Base-by-base conservation (phyloP, 2,329 filamentous ascomycete species). In the Chaetoscypha palmicola region DNA sequence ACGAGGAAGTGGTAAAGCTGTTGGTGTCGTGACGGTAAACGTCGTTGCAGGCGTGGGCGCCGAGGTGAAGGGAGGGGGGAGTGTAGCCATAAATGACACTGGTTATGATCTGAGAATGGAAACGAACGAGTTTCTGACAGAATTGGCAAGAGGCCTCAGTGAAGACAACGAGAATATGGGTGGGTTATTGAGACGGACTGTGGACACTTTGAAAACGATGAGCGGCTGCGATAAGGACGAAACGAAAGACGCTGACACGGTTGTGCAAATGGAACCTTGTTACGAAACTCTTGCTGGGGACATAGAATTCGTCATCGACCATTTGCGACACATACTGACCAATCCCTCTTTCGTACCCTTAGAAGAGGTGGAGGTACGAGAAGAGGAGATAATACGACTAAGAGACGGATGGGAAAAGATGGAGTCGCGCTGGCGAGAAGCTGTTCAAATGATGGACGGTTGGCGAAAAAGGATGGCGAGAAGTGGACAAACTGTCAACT, bases 331-430 rank as follows among this genome's bases (percentile, higher is more conserved):
- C 2, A 77, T 98, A 28, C 72, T 98, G 34, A 96, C 89, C 7
- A 97, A 97, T 59, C 92, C 92, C 1, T 94, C 90, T 2, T 98
- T 97, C 62, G 92, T 96, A 11, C 86, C 91, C 0, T 79, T 97
- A 17, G 92, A 97, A 57, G 92, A 97, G 63, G 88, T 98, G 2
- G 83, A 94, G 59, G 68, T 89, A n/a, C 80, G 91, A 43, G 91
- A 98, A 52, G 84, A 94, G 47, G 90, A 96, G 62, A 97, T 98
- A 52, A 74, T 76, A 41, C 77, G 86, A 40, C 71, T 98, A 37
- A 80, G 87, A 43, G 78, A 84, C 43, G 88, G 90, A 12, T 94
- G 91, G 83, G 86, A 94, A 62, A 89, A 85, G 65, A 95, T 97
- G 86, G 90, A 97, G 64, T 76, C 71, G 17, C 78, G 89, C 40